Conservation (phyloP, 2,329 filamentous ascomycete genomes). For the Dothideomycetes sp. region DNA sequence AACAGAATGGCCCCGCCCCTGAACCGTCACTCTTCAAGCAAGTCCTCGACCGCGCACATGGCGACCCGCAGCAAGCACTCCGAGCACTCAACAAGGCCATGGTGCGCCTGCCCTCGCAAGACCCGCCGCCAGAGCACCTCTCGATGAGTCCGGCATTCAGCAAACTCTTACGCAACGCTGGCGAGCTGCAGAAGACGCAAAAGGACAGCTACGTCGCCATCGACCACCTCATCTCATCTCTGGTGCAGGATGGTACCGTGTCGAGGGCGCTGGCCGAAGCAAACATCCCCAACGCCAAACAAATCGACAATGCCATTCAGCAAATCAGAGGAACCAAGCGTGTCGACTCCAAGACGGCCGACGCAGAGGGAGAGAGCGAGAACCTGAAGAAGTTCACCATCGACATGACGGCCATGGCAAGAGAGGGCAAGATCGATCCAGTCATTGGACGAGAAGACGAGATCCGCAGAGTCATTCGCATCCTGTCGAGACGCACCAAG, state of each 20-base stretch:
- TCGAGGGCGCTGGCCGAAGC: conserved; percentile 68
- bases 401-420: conserved; percentile 92
- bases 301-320: conserved; percentile 81
- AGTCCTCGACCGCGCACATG: conserved; percentile 85
- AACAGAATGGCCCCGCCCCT: conserved; percentile 55
- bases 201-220: conserved; percentile 92
- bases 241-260: conserved; percentile 68
- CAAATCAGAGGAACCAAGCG: conserved; percentile 85
- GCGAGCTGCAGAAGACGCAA: conserved; percentile 90
- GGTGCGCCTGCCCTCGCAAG: conserved; percentile 85
- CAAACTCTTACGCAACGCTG: conserved; percentile 70
- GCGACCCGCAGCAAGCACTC: conserved; percentile 81
- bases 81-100: conserved; percentile 82
- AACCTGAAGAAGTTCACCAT: conserved; percentile 97
- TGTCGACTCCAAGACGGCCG: conserved; percentile 92
- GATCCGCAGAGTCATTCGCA: conserved; percentile 82
- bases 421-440: conserved; percentile 95
- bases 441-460: conserved; percentile 96
- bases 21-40: conserved; percentile 62
- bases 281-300: conserved; percentile 83
- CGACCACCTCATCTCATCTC: conserved; percentile 80
- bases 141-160: conserved; percentile 73
- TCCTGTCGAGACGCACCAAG: conserved; percentile 86
- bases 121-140: conserved; percentile 83
- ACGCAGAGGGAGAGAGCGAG: conserved; percentile 85